phyloP scores from a whole-genome alignment of 163 green algal genomes.

The Scenedesmus sp. region DNA sequence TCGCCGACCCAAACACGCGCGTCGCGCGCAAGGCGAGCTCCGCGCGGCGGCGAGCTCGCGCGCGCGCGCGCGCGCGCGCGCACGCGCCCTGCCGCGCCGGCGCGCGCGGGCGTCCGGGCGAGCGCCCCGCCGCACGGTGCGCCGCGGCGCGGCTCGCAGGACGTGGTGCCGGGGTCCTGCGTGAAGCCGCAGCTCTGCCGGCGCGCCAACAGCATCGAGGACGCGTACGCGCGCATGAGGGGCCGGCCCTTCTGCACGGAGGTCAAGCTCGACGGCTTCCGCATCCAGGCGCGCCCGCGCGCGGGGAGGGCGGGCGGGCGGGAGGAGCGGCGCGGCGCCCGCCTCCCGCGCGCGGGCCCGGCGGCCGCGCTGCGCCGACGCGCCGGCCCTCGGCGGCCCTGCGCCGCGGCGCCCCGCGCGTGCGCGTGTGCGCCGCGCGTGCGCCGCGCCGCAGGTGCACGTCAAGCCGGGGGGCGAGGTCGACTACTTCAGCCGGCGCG shows the following conservation, averaged over 20 bases:
- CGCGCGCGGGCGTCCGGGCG: no score
- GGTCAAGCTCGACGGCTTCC: constrained; percentile 84
- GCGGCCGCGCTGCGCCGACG: background rate
- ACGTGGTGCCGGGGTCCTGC: constrained; percentile 55
- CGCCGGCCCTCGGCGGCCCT: no score
- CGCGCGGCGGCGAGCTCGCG: no score
- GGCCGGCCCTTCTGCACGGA: constrained; percentile 75
- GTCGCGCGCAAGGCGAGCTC: background rate
- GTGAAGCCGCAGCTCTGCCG: constrained; percentile 59
- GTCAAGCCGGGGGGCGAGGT: background rate
- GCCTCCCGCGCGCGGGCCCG: no score
- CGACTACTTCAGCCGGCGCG: constrained; percentile 63
- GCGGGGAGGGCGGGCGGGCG: no score
- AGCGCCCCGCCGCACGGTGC: no score
- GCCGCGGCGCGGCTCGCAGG: no score
- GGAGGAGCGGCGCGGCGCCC: no score
- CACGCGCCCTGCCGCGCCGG: no score
- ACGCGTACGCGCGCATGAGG: constrained; percentile 62
- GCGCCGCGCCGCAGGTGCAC: constrained; percentile 18
- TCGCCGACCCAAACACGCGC: constrained; percentile 54
- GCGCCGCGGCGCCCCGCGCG: background rate
- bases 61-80: no score
- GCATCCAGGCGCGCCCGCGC: constrained; percentile 54
- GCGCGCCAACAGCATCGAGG: constrained; percentile 45
- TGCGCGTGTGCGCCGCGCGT: background rate